Base-by-base conservation (phyloP, 495 filamentous ascomycete genomes). In the Talaromyces liani region DNA sequence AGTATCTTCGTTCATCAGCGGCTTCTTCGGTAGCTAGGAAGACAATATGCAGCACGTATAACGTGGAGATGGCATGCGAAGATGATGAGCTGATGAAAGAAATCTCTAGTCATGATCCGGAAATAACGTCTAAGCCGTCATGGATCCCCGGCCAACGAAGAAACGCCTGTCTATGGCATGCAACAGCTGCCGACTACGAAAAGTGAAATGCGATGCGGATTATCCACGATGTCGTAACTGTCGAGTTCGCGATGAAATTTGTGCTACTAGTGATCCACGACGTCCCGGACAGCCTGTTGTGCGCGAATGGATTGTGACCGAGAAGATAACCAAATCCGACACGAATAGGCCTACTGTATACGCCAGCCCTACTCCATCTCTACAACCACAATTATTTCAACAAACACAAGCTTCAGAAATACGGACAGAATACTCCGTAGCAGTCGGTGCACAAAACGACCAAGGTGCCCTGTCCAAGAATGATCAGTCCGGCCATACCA, bases 81-180 rank as follows among this genome's bases (percentile, higher is more conserved):
- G 12, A 6, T 8, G 53, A 55, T 4, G 20, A 24, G 7, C 22
- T 55, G 53, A 55, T 24, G 22, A 27, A 12, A 0, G 8, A 6
- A 27, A 6, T 7, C 20, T 2, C 18, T 6, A 55, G 20, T 55
- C 22, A 27, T 36, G 20, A 1, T 55, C n/a, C 20, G 53, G 29
- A 24, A 27, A 12, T 25, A 1, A 3, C 7, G 39, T 24, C 10
- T 27, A 24, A 12, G 3, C 20, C 53, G 27, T 22, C 18, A 58
- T 58, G 56, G 56, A 58, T 36, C 25, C 56, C 6, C 56, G 56
- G 4, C 56, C 56, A 14, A 58, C 56, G 27, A 58, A 58, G 31
- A 58, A 58, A 58, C 56, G 56, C 56, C 33, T 58, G 25, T 58
- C 56, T 33, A 58, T 58, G 56, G 56, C 56, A 58, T 58, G 56